These are phyloP conservation scores for Colletotrichum gloeosporioides DNA, from an alignment of 2,329 filamentous ascomycete species.

Conservation along the genomic window DNA sequence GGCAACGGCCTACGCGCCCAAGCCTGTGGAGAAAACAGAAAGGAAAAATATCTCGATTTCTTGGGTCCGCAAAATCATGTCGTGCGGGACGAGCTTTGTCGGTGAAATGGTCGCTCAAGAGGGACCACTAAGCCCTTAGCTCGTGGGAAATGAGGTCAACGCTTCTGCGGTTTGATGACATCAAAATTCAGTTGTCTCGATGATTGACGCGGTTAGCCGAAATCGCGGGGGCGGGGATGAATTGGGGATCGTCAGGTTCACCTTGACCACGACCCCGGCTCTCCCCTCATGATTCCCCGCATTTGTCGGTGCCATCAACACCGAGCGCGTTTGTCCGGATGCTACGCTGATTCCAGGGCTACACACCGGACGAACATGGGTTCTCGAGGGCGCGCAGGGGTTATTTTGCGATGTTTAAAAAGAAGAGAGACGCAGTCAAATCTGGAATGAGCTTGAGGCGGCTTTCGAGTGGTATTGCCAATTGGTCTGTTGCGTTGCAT, in stretches of 20 bases:
- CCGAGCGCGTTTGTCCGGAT: slow-evolving; percentile 17
- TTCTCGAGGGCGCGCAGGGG: not conserved
- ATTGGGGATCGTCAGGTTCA: not conserved
- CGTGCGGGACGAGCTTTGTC: not conserved
- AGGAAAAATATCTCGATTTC: not conserved
- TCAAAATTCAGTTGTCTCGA: not conserved
- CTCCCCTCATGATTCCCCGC: slow-evolving; percentile 20
- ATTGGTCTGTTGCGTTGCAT: not conserved
- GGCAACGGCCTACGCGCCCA: not conserved
- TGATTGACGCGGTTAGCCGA: slow-evolving; percentile 18
- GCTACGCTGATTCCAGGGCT: not conserved
- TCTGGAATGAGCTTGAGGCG: not conserved
- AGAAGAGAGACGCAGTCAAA: not conserved
- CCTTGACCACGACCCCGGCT: not conserved
- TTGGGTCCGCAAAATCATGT: not conserved
- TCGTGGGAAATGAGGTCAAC: not conserved
- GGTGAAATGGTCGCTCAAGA: not conserved
- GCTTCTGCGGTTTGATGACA: not conserved
- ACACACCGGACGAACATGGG: not conserved
- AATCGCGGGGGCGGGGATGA: slow-evolving; percentile 14
- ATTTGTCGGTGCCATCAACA: slow-evolving; percentile 18
- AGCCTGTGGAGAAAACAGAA: not conserved
- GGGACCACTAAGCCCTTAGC: not conserved
- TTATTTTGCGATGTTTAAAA: not conserved
- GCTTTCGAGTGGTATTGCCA: not conserved